These are phyloP conservation scores for Fagopyrum homotropicum DNA, from an alignment of 148 eudicot genomes.

Conservation along the genomic window DNA sequence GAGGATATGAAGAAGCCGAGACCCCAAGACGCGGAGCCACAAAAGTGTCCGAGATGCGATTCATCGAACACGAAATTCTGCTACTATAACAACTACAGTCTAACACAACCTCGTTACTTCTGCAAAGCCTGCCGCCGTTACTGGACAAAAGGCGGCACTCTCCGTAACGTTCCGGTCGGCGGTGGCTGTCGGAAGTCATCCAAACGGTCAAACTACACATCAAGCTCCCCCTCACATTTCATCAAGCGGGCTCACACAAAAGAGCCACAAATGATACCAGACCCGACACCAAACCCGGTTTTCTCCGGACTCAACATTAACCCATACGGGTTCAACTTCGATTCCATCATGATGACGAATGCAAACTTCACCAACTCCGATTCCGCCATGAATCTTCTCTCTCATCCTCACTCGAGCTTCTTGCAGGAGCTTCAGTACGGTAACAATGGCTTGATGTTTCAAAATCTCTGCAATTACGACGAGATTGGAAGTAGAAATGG, in stretches of 20 bases:
- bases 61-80: slow-evolving; percentile 9
- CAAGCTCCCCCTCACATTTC: not conserved
- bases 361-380: not conserved
- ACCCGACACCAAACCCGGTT: not conserved
- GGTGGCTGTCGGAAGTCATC: slow-evolving; percentile 6
- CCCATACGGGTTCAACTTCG: not conserved
- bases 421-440: not conserved
- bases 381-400: not conserved
- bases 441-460: not conserved
- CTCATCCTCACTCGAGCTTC: not conserved
- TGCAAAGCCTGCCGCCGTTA: slow-evolving; percentile 10
- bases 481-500: not conserved
- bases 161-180: slow-evolving; percentile 8
- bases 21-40: not conserved
- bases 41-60: not conserved
- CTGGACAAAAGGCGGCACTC: slow-evolving; percentile 13
- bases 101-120: not conserved
- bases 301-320: not conserved
- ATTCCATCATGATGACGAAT: not conserved
- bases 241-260: not conserved
- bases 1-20: slow-evolving; percentile 6
- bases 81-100: slow-evolving; percentile 13
- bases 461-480: not conserved
- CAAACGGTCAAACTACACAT: not conserved
- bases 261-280: not conserved